Evolutionary conservation across 768 basidiomycete species (phyloP).

Genomic region (Rossbeevera mucosa): DNA sequence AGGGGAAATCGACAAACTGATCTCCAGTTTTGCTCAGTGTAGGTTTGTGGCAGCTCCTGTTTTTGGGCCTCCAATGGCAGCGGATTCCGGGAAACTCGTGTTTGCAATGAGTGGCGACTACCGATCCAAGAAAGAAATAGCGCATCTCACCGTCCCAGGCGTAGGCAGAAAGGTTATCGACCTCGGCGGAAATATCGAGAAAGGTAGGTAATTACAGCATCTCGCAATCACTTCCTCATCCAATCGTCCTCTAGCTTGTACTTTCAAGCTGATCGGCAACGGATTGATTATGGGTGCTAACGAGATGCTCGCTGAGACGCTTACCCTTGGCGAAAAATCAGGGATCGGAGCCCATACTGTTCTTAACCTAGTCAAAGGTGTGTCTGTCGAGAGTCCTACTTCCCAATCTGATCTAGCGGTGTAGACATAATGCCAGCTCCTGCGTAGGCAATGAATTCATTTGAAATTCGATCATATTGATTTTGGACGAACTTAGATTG

Average conservation of each 20-base stretch:
- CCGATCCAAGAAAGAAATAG: constrained; percentile 76
- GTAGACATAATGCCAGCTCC: constrained; percentile 69
- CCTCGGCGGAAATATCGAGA: constrained; percentile 81
- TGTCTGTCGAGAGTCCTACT: not conserved
- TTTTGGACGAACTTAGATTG: constrained; percentile 34
- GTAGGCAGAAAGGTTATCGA: constrained; percentile 75
- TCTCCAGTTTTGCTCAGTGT: constrained; percentile 54
- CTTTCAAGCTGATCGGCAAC: constrained; percentile 78
- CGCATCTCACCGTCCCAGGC: constrained; percentile 73
- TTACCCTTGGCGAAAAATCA: constrained; percentile 79
- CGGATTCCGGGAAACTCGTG: constrained; percentile 61
- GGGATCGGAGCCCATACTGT: constrained; percentile 68
- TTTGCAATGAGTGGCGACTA: constrained; percentile 78
- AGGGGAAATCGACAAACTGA: constrained; percentile 67
- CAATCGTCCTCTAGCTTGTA: constrained; percentile 42
- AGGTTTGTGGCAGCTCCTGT: constrained; percentile 75
- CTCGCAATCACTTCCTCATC: not conserved
- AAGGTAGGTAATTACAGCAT: constrained; percentile 42
- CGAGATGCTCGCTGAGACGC: constrained; percentile 77
- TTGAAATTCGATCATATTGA: not conserved
- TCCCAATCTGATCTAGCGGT: constrained; percentile 14
- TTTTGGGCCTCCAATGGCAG: constrained; percentile 66
- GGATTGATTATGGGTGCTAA: constrained; percentile 71
- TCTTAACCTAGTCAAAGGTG: constrained; percentile 55
- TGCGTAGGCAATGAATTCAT: constrained; percentile 32